These are phyloP conservation scores for Exserohilum turcica DNA, from an alignment of 2,329 filamentous ascomycete genomes.

Conservation along the genomic window DNA sequence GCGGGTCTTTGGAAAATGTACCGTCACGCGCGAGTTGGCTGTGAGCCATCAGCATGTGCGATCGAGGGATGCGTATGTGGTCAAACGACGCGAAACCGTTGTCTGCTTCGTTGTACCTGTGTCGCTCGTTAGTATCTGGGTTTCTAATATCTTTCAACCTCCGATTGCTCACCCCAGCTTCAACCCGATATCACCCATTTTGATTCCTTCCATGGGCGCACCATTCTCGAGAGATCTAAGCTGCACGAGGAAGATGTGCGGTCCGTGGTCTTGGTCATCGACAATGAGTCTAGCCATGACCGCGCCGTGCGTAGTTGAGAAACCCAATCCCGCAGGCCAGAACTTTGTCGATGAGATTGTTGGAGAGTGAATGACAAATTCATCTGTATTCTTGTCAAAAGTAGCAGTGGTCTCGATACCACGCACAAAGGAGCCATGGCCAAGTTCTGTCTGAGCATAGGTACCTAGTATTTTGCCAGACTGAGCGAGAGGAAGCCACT, in stretches of 20 bases:
- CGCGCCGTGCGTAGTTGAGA: constrained; percentile 37
- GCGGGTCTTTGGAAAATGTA: constrained; percentile 49
- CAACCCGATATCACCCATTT: constrained; percentile 57
- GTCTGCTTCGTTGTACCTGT: constrained; percentile 54
- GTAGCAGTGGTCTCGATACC: constrained; percentile 55
- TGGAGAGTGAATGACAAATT: constrained; percentile 56
- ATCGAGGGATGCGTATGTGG: constrained; percentile 52
- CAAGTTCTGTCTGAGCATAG: constrained; percentile 58
- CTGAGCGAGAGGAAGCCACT: constrained; percentile 47
- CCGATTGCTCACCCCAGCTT: constrained; percentile 42
- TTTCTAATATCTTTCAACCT: too few species aligned
- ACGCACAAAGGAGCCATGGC: constrained; percentile 57
- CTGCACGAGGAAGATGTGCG: constrained; percentile 58
- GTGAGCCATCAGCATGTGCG: constrained; percentile 55
- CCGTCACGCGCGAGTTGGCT: constrained; percentile 52
- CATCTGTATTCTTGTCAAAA: constrained; percentile 50
- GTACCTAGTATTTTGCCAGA: constrained; percentile 50
- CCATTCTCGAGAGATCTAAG: constrained; percentile 51
- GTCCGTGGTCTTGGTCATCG: constrained; percentile 46
- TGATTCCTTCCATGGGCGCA: constrained; percentile 53
- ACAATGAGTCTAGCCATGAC: constrained; percentile 56
- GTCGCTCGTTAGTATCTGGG: constrained; percentile 25
- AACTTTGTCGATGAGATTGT: constrained; percentile 44
- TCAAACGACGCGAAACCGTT: constrained; percentile 59
- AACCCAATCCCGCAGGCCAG: constrained; percentile 24